A percentile compares a stretch with the other conserved stretches of the same genome.
These are phyloP conservation scores for Paramyrothecium roridum DNA, from an alignment of 2,329 filamentous ascomycete species.

Conservation along the genomic window DNA sequence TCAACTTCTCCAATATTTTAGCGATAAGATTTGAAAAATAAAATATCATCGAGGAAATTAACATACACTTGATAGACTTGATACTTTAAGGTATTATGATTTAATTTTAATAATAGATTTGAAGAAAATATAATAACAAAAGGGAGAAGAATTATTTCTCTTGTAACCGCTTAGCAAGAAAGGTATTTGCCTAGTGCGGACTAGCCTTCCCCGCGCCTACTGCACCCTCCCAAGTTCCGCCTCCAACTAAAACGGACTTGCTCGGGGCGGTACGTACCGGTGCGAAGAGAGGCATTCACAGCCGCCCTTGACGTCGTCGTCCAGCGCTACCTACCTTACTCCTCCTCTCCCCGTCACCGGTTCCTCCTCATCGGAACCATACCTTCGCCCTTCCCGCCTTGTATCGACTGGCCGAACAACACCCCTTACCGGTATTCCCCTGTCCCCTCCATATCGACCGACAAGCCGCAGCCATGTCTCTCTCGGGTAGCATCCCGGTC, in stretches of 20 bases:
- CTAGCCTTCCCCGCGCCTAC: neutral
- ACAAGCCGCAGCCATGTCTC: constrained; percentile 48
- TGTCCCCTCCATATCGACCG: neutral
- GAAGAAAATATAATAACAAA: too few species aligned
- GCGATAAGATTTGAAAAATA: too few species aligned
- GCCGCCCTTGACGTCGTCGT: constrained; percentile 10
- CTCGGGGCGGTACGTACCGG: neutral
- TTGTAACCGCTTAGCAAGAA: too few species aligned
- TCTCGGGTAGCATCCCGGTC: constrained; percentile 63
- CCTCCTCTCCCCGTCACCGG: constrained; percentile 11
- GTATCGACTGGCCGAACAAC: neutral
- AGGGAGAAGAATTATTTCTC: too few species aligned
- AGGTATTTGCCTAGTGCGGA: too few species aligned
- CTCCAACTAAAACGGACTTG: constrained; percentile 7
- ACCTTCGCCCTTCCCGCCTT: neutral
- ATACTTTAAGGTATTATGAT: too few species aligned
- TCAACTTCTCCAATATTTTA: too few species aligned
- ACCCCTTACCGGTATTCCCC: too few species aligned
- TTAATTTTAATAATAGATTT: too few species aligned
- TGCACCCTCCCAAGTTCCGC: neutral
- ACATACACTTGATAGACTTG: too few species aligned
- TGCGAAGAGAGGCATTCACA: neutral
- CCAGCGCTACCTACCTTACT: constrained; percentile 9
- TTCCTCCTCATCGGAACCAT: constrained; percentile 3
- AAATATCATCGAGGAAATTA: too few species aligned